Percentiles rank a stretch among this genome's conserved stretches.
phyloP scores from a whole-genome alignment of 164 flowering plant genomes.

The Hamamelis virginiana region DNA sequence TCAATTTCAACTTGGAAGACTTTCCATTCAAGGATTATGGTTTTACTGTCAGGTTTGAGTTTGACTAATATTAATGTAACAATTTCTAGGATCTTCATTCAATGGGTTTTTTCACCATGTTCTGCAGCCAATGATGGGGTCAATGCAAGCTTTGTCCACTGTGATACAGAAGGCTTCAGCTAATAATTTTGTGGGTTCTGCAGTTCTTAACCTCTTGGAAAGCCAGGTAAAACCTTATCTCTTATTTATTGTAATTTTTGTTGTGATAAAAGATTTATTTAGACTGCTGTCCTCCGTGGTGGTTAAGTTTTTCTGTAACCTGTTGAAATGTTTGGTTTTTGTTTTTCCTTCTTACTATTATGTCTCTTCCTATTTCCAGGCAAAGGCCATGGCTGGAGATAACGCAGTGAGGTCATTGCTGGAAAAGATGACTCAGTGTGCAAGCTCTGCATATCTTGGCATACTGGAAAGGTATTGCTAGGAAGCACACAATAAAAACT shows the following conservation, averaged over 20 bases:
- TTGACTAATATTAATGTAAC: not conserved
- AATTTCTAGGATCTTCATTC: constrained; percentile 3
- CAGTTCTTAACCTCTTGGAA: constrained; percentile 90
- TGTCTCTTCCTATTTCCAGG: constrained; percentile 41
- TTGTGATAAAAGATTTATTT: not conserved
- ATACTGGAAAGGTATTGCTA: constrained; percentile 77
- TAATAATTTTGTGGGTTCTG: constrained; percentile 66
- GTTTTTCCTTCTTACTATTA: not conserved
- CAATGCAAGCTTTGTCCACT: constrained; percentile 79
- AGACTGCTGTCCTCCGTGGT: not conserved
- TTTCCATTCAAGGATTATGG: constrained; percentile 96
- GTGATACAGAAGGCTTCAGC: constrained; percentile 74
- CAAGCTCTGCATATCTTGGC: constrained; percentile 89
- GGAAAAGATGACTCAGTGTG: constrained; percentile 87
- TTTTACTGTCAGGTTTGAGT: constrained; percentile 89
- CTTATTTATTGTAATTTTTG: not conserved
- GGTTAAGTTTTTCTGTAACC: not conserved
- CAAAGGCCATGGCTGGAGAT: constrained; percentile 97
- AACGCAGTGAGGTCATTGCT: constrained; percentile 78
- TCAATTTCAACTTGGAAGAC: constrained; percentile 90
- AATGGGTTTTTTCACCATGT: constrained; percentile 1
- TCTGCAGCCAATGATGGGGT: constrained; percentile 84
- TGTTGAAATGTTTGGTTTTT: not conserved
- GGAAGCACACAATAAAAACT: not conserved
- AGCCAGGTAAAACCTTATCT: constrained; percentile 59